phyloP scores from a whole-genome alignment of 495 filamentous ascomycete genomes.

The Aspergillus sclerotiicarbonarius region DNA sequence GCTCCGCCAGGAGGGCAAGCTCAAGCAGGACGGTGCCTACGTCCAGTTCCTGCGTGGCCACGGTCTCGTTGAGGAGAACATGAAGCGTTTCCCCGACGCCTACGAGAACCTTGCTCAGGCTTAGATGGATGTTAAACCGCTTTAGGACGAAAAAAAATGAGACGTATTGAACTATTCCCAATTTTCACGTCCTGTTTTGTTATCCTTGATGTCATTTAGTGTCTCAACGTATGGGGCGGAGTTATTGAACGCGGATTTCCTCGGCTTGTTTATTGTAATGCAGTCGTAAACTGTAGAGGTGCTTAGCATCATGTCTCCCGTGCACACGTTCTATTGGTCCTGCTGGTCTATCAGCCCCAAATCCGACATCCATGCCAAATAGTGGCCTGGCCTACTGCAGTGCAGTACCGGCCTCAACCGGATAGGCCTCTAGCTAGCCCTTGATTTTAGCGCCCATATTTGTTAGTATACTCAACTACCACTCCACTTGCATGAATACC shows the following conservation, averaged over 20 bases:
- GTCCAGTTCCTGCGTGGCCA: conserved; percentile 96
- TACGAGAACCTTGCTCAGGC: conserved; percentile 58
- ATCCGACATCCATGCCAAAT: no score
- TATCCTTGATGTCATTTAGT: neutral
- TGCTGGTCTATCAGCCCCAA: no score
- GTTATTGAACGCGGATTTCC: neutral
- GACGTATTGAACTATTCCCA: neutral
- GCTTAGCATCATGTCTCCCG: no score
- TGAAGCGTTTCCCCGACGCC: conserved; percentile 88
- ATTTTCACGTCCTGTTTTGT: neutral
- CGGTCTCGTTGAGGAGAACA: conserved; percentile 80
- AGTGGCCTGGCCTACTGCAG: no score
- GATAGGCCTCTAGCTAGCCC: no score
- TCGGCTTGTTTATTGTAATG: neutral
- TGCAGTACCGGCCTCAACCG: no score
- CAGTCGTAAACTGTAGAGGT: no score
- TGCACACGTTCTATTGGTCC: no score
- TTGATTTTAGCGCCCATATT: no score
- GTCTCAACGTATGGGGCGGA: neutral
- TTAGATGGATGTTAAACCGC: conserved; percentile 30
- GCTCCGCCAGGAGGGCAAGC: conserved; percentile 83
- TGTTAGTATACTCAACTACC: no score
- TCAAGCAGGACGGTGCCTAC: conserved; percentile 96
- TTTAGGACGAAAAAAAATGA: neutral
- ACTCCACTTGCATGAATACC: no score